A percentile compares a stretch with the other conserved stretches of the same genome.
These are phyloP conservation scores for Didymella pinodella DNA, from an alignment of 2,329 filamentous ascomycete species.

Conservation along the genomic window DNA sequence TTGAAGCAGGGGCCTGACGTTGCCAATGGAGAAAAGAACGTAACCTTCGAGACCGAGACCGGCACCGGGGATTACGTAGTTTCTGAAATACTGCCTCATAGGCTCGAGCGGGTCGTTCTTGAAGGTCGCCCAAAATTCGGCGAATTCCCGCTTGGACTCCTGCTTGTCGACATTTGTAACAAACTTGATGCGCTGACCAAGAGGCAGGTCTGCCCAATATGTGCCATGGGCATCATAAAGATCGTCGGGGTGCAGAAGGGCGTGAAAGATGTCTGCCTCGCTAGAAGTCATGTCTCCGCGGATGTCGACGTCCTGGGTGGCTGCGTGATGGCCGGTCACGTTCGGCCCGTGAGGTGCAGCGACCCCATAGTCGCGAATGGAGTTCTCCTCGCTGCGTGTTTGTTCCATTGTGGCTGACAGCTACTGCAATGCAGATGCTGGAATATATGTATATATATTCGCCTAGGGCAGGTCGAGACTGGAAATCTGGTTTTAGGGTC, in stretches of 20 bases:
- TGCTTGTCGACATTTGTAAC: constrained; percentile 74
- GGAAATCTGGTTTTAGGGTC: not conserved
- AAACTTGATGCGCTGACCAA: constrained; percentile 75
- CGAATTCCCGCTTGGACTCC: constrained; percentile 74
- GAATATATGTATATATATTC: not conserved
- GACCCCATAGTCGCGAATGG: constrained; percentile 57
- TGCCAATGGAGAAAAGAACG: constrained; percentile 96
- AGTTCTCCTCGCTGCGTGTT: constrained; percentile 35
- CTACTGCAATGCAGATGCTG: constrained; percentile 6
- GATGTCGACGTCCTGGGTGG: constrained; percentile 51
- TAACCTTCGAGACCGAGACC: constrained; percentile 94
- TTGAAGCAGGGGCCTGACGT: constrained; percentile 82
- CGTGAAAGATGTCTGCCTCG: constrained; percentile 73
- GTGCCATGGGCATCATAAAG: constrained; percentile 80
- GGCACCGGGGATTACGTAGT: constrained; percentile 90
- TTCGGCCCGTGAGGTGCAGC: constrained; percentile 60
- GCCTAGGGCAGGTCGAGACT: not conserved
- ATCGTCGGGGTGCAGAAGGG: constrained; percentile 86
- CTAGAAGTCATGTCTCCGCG: constrained; percentile 61
- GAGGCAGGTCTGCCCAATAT: constrained; percentile 91
- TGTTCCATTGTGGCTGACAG: constrained; percentile 29
- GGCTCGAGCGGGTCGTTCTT: constrained; percentile 87
- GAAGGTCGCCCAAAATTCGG: constrained; percentile 75
- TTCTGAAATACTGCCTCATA: constrained; percentile 84
- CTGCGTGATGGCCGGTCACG: constrained; percentile 54